Base-by-base conservation (phyloP, 345 rosid species). In the Toxicodendron radicans region DNA sequence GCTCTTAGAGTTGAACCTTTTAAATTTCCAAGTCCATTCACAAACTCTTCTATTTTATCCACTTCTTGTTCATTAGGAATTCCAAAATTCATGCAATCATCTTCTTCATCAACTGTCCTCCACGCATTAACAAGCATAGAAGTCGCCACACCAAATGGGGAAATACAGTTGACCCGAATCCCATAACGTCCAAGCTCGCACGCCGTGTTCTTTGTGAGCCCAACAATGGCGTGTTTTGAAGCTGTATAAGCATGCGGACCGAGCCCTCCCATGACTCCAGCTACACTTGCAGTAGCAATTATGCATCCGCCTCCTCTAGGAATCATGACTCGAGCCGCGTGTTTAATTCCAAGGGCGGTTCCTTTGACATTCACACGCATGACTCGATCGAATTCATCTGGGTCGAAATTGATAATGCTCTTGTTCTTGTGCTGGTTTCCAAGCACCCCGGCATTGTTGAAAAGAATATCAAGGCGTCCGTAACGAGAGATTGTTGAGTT, bases 211-310 rank as follows among this genome's bases (percentile, higher is more conserved):
- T 89, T 91, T 1, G 97, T 93, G 10, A 93, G 70, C 56, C 98
- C 98, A 54, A 91, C 89, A 52, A 88, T 88, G 66, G 97, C 98
- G 68, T 93, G 98, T 63, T 89, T 93, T 1, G 98, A 93, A 8
- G 97, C 96, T 7, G 98, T 85, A 78, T 93, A 93, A 2, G 97
- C 93, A 67, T 91, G 97, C 3, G 98, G 98, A 0, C 96, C 98
- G 49, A 93, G 84, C 3, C 97, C 97, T 0, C 97, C 96, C 90
- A 87, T 76, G 30, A 90, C 94, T 8, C 93, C 94, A 0, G 94
- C 98, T 24, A 91, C 94, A 43, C 98, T 93, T 0, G 98, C 91
- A 0, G 87, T 90, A 3, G 93, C 86, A 60, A 92, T 87, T 10
- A 92, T 87, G 75, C 91, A 85, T 1, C 97, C 97, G 0, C 76